phyloP scores from a whole-genome alignment of 305 asterid species.

The Lippia alba region DNA sequence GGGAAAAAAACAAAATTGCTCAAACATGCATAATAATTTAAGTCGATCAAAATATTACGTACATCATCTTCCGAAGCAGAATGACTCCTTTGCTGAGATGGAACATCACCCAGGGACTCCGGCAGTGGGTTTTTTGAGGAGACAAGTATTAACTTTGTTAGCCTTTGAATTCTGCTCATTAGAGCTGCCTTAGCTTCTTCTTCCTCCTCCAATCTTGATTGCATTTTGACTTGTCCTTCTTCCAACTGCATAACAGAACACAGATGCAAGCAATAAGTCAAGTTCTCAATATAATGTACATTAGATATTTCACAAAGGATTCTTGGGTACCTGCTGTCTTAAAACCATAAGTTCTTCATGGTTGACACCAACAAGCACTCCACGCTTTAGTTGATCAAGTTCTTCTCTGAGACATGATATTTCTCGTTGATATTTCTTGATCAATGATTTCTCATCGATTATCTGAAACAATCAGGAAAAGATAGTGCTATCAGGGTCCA shows the following conservation, averaged over 20 bases:
- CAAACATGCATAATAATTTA: conserved; percentile 19
- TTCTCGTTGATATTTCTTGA: conserved; percentile 98
- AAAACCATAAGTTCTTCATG: conserved; percentile 89
- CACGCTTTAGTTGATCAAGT: conserved; percentile 84
- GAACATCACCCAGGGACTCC: conserved; percentile 59
- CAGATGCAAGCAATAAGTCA: conserved; percentile 26
- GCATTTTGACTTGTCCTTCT: conserved; percentile 99
- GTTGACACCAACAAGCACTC: conserved; percentile 79
- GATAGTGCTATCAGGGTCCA: conserved; percentile 16
- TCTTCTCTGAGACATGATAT: conserved; percentile 87
- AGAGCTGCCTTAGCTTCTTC: conserved; percentile 98
- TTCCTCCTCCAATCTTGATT: conserved; percentile 98
- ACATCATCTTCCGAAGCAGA: conserved; percentile 81
- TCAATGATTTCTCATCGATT: conserved; percentile 96
- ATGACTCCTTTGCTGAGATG: conserved; percentile 64
- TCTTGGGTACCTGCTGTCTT: conserved; percentile 74
- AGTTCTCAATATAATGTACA: conserved; percentile 8
- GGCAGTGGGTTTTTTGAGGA: conserved; percentile 88
- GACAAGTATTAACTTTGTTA: conserved; percentile 94
- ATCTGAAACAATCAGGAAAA: conserved; percentile 58
- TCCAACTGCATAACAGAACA: conserved; percentile 66
- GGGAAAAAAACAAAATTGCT: conserved; percentile 28
- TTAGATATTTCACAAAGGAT: conserved; percentile 4
- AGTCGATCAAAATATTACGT: conserved; percentile 39
- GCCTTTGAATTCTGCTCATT: conserved; percentile 98